These are phyloP conservation scores for Dryadomyces sulphureus DNA, from an alignment of 2,329 filamentous ascomycete genomes.

Conservation along the genomic window DNA sequence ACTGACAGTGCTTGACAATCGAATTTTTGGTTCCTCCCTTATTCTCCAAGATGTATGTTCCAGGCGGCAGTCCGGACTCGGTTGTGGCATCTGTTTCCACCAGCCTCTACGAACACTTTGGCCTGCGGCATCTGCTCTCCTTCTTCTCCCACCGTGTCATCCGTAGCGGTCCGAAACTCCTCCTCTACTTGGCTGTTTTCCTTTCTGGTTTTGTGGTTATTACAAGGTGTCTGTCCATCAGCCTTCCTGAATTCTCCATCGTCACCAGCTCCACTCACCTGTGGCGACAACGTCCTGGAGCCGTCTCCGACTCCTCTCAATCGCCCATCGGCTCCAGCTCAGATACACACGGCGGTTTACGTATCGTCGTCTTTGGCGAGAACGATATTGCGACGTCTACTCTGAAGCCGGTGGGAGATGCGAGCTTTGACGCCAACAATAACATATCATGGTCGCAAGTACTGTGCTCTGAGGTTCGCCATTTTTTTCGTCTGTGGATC, in stretches of 20 bases:
- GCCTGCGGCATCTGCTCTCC: constrained; percentile 10
- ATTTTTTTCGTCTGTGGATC: background rate
- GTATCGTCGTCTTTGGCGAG: constrained; percentile 38
- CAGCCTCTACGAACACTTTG: background rate
- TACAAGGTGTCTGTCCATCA: constrained; percentile 10
- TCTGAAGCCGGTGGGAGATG: constrained; percentile 10
- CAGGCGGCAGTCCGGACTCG: constrained; percentile 1
- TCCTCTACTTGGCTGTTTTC: constrained; percentile 14
- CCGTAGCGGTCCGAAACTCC: constrained; percentile 15
- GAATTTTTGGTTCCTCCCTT: background rate
- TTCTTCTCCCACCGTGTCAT: constrained; percentile 16
- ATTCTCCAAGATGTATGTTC: background rate
- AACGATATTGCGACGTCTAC: constrained; percentile 25
- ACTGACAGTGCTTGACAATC: background rate
- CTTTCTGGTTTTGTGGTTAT: constrained; percentile 12
- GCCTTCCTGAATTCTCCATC: constrained; percentile 10
- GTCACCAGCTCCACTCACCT: constrained; percentile 9
- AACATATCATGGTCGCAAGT: constrained; percentile 29
- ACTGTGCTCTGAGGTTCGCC: constrained; percentile 30
- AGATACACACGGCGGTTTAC: constrained; percentile 18
- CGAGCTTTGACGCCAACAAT: constrained; percentile 6
- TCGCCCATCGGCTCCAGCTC: background rate
- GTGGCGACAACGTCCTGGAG: constrained; percentile 8
- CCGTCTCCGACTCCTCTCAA: background rate
- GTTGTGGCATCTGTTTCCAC: background rate